Conservation (phyloP, 2,329 filamentous ascomycete species). For the Sordariomycetes sp. region DNA sequence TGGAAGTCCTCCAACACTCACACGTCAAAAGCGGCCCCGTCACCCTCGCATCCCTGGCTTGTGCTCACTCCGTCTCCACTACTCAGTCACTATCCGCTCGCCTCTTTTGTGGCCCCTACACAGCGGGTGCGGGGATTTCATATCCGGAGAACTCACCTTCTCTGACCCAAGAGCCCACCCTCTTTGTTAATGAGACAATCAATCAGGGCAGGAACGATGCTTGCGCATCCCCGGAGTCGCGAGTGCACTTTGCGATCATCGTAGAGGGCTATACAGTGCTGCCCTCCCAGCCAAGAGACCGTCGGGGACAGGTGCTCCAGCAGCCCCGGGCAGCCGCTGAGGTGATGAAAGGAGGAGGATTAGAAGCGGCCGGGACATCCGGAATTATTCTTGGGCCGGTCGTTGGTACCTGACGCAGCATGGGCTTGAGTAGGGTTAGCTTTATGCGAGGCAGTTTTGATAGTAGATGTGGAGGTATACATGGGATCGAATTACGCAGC, state of each 20-base stretch:
- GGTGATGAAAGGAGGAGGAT: neutral
- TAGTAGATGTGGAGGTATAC: too few relatives aligned
- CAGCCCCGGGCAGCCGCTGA: neutral
- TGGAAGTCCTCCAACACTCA: neutral
- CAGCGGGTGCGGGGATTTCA: too few relatives aligned
- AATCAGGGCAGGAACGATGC: slow-evolving; percentile 1
- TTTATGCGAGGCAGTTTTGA: neutral
- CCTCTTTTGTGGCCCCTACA: too few relatives aligned
- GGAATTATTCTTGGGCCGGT: neutral
- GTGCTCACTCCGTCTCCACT: neutral
- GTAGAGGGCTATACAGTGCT: neutral
- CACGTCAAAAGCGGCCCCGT: neutral
- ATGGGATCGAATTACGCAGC: too few relatives aligned
- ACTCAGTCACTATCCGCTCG: neutral
- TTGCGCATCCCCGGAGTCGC: neutral
- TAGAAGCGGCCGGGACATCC: neutral
- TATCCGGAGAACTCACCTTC: neutral
- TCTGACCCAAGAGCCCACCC: neutral
- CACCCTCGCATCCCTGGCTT: neutral
- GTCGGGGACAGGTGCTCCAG: neutral
- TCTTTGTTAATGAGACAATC: slow-evolving; percentile 3
- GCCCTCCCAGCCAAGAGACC: slow-evolving; percentile 2
- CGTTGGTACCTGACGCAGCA: too few relatives aligned
- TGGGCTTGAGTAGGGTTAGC: neutral
- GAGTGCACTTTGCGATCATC: slow-evolving; percentile 1